Evolutionary conservation across 163 green algal species (phyloP), one percentile per base, ranked within the genome.

Genomic region (Scenedesmus sp.): DNA sequence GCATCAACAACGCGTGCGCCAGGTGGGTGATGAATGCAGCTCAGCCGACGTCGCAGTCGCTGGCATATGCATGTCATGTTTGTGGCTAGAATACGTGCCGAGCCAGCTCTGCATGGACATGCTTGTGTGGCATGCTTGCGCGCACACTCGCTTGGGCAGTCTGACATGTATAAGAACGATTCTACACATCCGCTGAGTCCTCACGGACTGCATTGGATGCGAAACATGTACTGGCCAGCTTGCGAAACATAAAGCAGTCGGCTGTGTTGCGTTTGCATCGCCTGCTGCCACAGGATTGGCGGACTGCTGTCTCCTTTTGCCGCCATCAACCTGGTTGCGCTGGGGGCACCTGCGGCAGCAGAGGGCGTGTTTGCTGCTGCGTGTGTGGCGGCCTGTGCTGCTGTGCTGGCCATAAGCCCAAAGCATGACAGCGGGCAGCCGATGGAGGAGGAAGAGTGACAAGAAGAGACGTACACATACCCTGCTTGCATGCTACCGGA

Each of bases 261-360:
- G 18, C 18, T 7, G 8, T 16, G 34, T 15, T 56, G 34, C 18
- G 55, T 4, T 7, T 62, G 52, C n/a, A 57, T 15, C 2, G 2
- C 1, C 10, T 56, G n/a, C 46, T 76, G 66, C 56, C 16, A 4
- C 87, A 91, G 87, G 87, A 86, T 91, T 91, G 87, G 87, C n/a
- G 87, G 87, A 13, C 56, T 91, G 56, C 73, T 91, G 70, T 91
- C 87, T 16, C 87, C 87, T 26, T 86, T 91, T 59, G 73, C 73
- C 26, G 87, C 87, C 5, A 66, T 91, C 9, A 74, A 64, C 18
- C 54, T 91, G n/a, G 87, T 86, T 4, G 60, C 56, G 5, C 16
- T 56, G 8, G 87, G 70, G 6, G 74, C 56, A 6, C 56, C 74
- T 64, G 87, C 87, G 64, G 87, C 87, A 79, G 87, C 87, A 60